Percentiles rank a stretch among this genome's conserved stretches.
Conservation (phyloP, 2,329 filamentous ascomycete genomes). For the Pseudofabraea citricarpa region DNA sequence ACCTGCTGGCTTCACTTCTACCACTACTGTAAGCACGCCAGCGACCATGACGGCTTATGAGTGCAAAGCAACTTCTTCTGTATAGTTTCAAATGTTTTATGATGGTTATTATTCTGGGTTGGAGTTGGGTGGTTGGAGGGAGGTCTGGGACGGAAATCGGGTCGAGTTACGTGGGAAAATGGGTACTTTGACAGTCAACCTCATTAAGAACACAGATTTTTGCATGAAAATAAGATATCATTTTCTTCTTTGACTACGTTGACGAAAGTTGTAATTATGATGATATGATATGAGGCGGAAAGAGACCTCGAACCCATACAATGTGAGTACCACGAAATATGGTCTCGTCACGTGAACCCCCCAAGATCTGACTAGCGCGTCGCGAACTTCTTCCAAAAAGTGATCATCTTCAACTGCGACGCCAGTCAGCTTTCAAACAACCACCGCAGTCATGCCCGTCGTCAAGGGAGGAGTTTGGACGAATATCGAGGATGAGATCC, state of each 20-base stretch:
- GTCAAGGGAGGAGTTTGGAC: conserved; percentile 74
- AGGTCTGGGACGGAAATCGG: too few species aligned
- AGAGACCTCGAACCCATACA: too few species aligned
- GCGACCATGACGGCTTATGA: not conserved
- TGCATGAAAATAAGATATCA: too few species aligned
- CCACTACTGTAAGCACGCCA: conserved; percentile 1
- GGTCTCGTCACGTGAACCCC: not conserved
- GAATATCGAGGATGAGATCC: conserved; percentile 87
- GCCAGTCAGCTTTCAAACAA: not conserved
- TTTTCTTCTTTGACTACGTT: too few species aligned
- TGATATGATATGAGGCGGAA: too few species aligned
- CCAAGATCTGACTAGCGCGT: not conserved
- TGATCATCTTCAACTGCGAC: not conserved
- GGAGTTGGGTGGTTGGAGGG: too few species aligned
- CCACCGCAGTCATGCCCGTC: conserved; percentile 54
- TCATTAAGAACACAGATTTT: too few species aligned
- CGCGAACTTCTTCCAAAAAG: conserved; percentile 1
- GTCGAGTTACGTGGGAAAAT: too few species aligned
- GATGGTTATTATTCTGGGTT: too few species aligned
- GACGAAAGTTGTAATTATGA: too few species aligned
- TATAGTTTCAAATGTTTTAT: too few species aligned
- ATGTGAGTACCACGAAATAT: not conserved
- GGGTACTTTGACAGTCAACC: too few species aligned
- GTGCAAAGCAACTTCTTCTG: not conserved
- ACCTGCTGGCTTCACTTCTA: conserved; percentile 6